Conservation (phyloP, 2,329 filamentous ascomycete genomes). For the Salinomyces thailandicus region DNA sequence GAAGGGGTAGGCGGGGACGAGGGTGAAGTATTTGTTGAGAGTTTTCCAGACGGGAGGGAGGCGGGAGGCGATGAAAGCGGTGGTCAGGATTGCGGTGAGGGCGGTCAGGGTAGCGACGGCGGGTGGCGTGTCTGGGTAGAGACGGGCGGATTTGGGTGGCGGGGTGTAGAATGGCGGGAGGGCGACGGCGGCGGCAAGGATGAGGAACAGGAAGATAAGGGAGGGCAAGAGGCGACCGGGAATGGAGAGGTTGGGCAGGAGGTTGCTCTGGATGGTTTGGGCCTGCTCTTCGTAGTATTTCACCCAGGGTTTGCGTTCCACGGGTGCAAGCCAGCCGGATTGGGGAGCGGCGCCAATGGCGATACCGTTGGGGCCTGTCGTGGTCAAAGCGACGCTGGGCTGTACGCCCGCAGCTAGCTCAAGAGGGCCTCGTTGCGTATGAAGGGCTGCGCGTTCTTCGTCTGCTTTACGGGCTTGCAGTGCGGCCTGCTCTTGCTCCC, state of each 20-base stretch:
- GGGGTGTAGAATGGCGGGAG: constrained; percentile 43
- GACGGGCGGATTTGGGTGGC: constrained; percentile 36
- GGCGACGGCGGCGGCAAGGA: constrained; percentile 32
- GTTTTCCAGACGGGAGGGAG: constrained; percentile 54
- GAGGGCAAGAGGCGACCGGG: constrained; percentile 38
- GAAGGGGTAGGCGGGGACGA: constrained; percentile 54
- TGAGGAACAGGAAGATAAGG: constrained; percentile 28
- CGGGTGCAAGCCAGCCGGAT: constrained; percentile 21
- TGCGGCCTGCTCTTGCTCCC: constrained; percentile 18
- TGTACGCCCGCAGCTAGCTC: constrained; percentile 23
- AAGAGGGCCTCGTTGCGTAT: constrained; percentile 20
- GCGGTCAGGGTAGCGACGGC: constrained; percentile 53
- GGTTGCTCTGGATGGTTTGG: constrained; percentile 24
- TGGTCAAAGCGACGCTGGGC: constrained; percentile 10
- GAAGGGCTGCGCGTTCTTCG: constrained; percentile 13
- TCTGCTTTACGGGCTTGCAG: constrained; percentile 10
- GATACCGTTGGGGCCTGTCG: constrained; percentile 11
- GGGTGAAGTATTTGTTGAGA: constrained; percentile 59
- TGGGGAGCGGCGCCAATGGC: constrained; percentile 12
- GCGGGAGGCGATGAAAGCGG: constrained; percentile 51
- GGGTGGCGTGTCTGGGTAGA: constrained; percentile 52
- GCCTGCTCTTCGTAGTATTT: constrained; percentile 29
- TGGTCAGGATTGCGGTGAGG: constrained; percentile 50
- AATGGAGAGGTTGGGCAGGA: constrained; percentile 21
- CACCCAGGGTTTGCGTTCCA: constrained; percentile 25